Evolutionary conservation across 306 rosid genomes (phyloP).

Genomic region (Begonia peltatifolia): DNA sequence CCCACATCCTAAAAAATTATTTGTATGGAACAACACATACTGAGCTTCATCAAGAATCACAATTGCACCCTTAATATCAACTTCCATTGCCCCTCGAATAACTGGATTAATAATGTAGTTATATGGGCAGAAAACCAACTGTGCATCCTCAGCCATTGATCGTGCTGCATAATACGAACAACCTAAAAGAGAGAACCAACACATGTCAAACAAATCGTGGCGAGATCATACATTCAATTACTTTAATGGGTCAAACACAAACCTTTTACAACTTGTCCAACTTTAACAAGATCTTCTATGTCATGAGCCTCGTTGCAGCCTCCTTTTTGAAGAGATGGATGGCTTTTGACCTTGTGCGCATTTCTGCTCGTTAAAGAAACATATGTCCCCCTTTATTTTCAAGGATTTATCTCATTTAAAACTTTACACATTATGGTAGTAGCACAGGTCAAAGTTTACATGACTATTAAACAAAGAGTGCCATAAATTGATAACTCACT

Average conservation of each 20-base stretch:
- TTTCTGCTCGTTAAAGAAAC: conserved; percentile 34
- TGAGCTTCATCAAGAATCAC: conserved; percentile 86
- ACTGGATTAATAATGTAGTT: conserved; percentile 81
- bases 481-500: conserved; percentile 32
- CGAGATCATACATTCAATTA: not conserved
- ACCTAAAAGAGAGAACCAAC: conserved; percentile 28
- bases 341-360: conserved; percentile 55
- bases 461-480: conserved; percentile 1
- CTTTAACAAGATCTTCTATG: conserved; percentile 83
- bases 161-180: conserved; percentile 96
- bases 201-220: not conserved
- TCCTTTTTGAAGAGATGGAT: conserved; percentile 80
- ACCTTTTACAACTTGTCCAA: conserved; percentile 78
- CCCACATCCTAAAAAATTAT: not conserved
- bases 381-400: not conserved
- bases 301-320: conserved; percentile 88
- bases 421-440: not conserved
- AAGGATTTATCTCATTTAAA: not conserved
- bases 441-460: not conserved
- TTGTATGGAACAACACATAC: conserved; percentile 27
- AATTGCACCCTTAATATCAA: conserved; percentile 74
- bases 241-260: not conserved
- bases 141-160: conserved; percentile 71
- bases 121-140: conserved; percentile 86
- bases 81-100: conserved; percentile 87